Base-by-base conservation (phyloP, 768 basidiomycete genomes). In the Leccinum longicurvipes region DNA sequence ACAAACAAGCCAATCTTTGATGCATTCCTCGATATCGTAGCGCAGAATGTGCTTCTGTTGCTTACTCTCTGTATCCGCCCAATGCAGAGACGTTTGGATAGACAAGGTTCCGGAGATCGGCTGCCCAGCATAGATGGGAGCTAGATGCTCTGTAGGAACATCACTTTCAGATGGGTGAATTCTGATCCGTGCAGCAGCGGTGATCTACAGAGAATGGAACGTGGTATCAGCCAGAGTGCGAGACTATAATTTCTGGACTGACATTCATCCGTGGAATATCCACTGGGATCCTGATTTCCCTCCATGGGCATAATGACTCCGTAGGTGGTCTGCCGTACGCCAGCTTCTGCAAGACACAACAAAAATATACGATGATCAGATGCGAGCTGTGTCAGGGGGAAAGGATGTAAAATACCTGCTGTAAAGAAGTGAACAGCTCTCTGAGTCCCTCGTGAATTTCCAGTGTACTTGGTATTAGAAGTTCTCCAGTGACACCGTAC, bases 1-100 rank as follows among this genome's bases (percentile, higher is more conserved):
- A 57, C 91, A 89, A 9, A 98, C 83, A 3, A 97, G 77, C 95
- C 95, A 98, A 60, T 91, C 89, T 48, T 83, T 84, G 17, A 85
- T 79, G 70, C 84, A 79, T 60, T 93, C 91, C 55, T 90, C 85
- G 15, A 97, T 77, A 60, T 94, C 91, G 65, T 88, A 98, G 34
- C 86, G 80, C 72, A 95, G 78, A 39, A 72, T 64, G 66, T 85
- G 87, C 52, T 69, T 71, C 21, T 68, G 72, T 27, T 69, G 61
- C 65, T 79, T 72, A 29, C 69, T 68, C 55, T 77, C 69, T 60
- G 63, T 74, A 6, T 79, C 75, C 29, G 85, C 80, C 93, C 93
- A 95, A 59, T 87, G 84, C 64, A 91, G 87, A 3, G 87, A 86
- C 0, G 88, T 90, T 32, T 75, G 76, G 25, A 98, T 82, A 1